These are phyloP conservation scores for Trichocladium uniseriatum DNA, from an alignment of 495 filamentous ascomycete genomes.

Conservation along the genomic window DNA sequence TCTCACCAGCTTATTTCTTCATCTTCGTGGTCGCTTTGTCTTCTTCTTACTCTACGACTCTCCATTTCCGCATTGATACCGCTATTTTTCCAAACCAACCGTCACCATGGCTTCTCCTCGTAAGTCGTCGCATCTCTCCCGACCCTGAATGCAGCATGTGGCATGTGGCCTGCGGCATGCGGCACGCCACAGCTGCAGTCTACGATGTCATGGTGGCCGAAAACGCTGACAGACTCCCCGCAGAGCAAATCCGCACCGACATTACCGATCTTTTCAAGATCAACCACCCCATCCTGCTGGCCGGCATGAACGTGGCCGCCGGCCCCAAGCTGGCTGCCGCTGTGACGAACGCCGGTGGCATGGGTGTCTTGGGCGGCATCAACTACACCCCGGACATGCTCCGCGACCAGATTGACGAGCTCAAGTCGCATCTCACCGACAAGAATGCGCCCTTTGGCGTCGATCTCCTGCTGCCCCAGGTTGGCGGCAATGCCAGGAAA, in stretches of 20 bases:
- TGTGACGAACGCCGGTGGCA: constrained; percentile 91
- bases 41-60: constrained; percentile 2
- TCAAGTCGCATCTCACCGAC: constrained; percentile 81
- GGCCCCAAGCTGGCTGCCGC: constrained; percentile 95
- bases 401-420: constrained; percentile 83
- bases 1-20: constrained; percentile 1
- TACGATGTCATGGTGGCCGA: too few species aligned
- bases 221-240: not conserved
- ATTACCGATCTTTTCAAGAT: constrained; percentile 93
- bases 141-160: too few species aligned
- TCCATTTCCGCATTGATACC: constrained; percentile 12
- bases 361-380: constrained; percentile 94
- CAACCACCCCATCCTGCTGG: constrained; percentile 90
- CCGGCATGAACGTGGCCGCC: constrained; percentile 98
- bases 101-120: constrained; percentile 72
- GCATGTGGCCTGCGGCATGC: too few species aligned
- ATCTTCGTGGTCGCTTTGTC: not conserved
- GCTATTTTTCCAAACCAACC: constrained; percentile 9
- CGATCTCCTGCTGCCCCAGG: constrained; percentile 87
- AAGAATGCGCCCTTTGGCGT: constrained; percentile 99
- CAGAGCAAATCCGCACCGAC: constrained; percentile 80
- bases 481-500: constrained; percentile 86
- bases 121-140: constrained; percentile 36
- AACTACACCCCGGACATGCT: constrained; percentile 98
- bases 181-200: too few species aligned